Evolutionary conservation across 2,329 filamentous ascomycete species (phyloP).

Genomic region (Fusarium verrucosum): DNA sequence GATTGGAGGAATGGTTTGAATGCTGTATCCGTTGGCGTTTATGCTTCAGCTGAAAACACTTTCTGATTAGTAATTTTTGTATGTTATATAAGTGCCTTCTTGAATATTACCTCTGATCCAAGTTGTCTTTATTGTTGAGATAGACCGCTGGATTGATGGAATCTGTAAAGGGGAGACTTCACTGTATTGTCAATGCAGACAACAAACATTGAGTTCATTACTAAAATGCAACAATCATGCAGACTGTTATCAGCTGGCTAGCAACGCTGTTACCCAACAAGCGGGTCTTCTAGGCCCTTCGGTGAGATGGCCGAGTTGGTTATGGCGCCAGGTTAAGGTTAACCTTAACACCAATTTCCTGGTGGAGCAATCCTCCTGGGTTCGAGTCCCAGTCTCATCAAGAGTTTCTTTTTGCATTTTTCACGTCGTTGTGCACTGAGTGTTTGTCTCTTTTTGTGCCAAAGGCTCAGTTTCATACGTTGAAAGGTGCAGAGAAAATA

Average conservation of each 20-base stretch:
- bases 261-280: fast-evolving
- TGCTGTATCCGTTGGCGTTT: not conserved
- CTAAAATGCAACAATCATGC: not conserved
- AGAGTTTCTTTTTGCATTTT: not conserved
- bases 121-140: too few species aligned
- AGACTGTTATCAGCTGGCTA: not conserved
- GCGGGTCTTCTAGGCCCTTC: conserved; percentile 1
- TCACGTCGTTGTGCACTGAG: too few species aligned
- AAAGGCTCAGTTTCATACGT: not conserved
- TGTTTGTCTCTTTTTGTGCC: not conserved
- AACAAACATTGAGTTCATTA: not conserved
- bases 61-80: not conserved
- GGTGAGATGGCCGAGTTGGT: conserved; percentile 44
- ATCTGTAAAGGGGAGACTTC: too few species aligned
- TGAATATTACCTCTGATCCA: not conserved
- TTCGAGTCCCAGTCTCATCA: conserved; percentile 44
- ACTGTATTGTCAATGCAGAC: not conserved
- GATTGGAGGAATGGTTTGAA: not conserved
- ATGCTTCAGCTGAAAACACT: not conserved
- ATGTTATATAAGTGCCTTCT: not conserved
- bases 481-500: too few species aligned
- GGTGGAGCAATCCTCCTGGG: conserved; percentile 44
- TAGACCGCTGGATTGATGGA: too few species aligned
- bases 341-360: conserved; percentile 40
- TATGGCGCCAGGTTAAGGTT: conserved; percentile 35